Base-by-base conservation (phyloP, 78 protist species). In the Polysphondylium violaceum region DNA sequence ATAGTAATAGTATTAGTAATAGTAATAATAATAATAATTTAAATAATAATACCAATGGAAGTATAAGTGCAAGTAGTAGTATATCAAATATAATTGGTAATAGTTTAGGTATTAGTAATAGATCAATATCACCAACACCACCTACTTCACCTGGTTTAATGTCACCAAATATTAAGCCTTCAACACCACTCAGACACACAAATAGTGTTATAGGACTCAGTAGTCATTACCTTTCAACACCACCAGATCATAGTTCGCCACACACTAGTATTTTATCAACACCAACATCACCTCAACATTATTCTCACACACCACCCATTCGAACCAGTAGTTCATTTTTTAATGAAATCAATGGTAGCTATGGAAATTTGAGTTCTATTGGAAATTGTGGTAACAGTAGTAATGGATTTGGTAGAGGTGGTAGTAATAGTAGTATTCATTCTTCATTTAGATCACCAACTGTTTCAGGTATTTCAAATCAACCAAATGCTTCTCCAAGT, bases 121-220 rank as follows among this genome's bases (percentile, higher is more conserved):
- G 11, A 16, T 68, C 78, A 35, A 53, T 81, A 1, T 65, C 77
- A 25, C 67, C 89, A 25, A 47, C 89, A 21, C 79, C 79, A 27
- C 41, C 77, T 11, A 81, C 89, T 14, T 81, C 89, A 27, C 89
- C 89, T 1, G 38, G 68, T 27, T 61, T 81, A 6, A 61, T 64
- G 36, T 81, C 89, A 47, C 89, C 89, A 55, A 47, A 33, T 6
- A 55, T 68, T 27, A 55, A 43, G n/a, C 40, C 72, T 23, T 33
- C 78, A 23, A 65, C 89, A 19, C 76, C 77, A 16, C 36, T 81
- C 6, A 31, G 76, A n/a, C 74, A 81, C 19, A 68, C 89, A 21
- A 81, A 40, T 36, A 68, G 77, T 21, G 40, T 41, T 21, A 60
- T 60, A 7, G 75, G 61, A 73, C 19, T 73, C 38, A 17, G 19